phyloP scores from a whole-genome alignment of 2,329 filamentous ascomycete species.

The Fusarium incarnatum region DNA sequence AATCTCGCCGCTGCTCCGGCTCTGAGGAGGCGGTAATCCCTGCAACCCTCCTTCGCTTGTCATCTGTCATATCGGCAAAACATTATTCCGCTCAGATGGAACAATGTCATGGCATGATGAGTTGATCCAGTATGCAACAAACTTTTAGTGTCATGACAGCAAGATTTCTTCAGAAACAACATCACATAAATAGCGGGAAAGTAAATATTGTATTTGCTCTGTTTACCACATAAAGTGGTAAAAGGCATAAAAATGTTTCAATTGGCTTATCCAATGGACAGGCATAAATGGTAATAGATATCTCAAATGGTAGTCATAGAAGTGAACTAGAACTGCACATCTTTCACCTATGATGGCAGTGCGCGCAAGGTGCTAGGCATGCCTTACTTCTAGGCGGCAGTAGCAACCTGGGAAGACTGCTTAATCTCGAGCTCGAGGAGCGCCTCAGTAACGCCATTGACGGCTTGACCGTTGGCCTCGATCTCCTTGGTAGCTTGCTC shows the following conservation, averaged over 20 bases:
- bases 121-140: background rate
- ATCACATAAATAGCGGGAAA: background rate
- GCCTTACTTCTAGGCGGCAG: slow-evolving; percentile 41
- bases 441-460: slow-evolving; percentile 64
- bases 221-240: slow-evolving; percentile 12
- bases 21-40: slow-evolving; percentile 7
- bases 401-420: slow-evolving; percentile 47
- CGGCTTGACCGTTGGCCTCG: slow-evolving; percentile 56
- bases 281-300: slow-evolving; percentile 33
- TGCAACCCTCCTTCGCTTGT: background rate
- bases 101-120: background rate
- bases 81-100: slow-evolving; percentile 1
- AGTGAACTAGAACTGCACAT: slow-evolving; percentile 35
- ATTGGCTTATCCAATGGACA: slow-evolving; percentile 36
- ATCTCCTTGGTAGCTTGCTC: slow-evolving; percentile 73
- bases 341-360: slow-evolving; percentile 13
- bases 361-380: background rate
- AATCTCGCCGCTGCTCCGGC: slow-evolving; percentile 50
- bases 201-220: slow-evolving; percentile 5
- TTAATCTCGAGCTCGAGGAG: slow-evolving; percentile 67
- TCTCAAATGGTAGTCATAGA: slow-evolving; percentile 38
- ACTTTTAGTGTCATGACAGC: background rate
- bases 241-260: slow-evolving; percentile 31
- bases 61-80: slow-evolving; percentile 8
- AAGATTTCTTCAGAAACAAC: background rate